These are phyloP conservation scores for Pichia sp. DNA, from an alignment of 1,139 yeast species.

Conservation along the genomic window DNA sequence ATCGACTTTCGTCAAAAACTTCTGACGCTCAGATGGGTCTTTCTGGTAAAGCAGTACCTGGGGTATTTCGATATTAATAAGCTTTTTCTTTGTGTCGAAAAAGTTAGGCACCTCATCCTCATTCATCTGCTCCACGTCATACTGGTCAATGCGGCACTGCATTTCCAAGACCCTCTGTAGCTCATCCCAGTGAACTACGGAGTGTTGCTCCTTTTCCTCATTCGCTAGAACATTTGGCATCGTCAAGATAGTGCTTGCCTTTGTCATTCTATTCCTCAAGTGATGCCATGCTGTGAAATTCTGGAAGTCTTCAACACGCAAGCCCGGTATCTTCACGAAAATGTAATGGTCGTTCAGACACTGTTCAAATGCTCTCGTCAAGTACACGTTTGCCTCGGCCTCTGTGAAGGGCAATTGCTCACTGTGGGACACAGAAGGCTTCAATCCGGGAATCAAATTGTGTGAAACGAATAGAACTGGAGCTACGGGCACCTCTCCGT, in stretches of 20 bases:
- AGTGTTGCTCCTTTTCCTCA: conserved; percentile 1
- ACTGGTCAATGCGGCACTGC: conserved; percentile 47
- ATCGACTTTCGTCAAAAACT: conserved; percentile 42
- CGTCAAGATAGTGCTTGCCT: conserved; percentile 61
- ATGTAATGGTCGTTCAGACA: conserved; percentile 72
- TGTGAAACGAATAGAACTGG: conserved; percentile 27
- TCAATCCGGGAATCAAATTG: conserved; percentile 35
- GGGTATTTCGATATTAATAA: conserved; percentile 49
- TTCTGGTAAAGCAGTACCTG: conserved; percentile 15
- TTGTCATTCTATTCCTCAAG: conserved; percentile 49
- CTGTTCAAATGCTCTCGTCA: conserved; percentile 47
- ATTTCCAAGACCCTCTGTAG: conserved; percentile 41
- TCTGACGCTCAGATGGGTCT: conserved; percentile 32
- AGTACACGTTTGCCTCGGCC: conserved; percentile 42
- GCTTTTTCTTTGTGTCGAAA: conserved; percentile 56
- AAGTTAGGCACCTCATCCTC: conserved; percentile 46
- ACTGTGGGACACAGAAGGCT: conserved; percentile 31
- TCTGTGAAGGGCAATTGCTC: conserved; percentile 34
- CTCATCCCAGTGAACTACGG: conserved; percentile 43
- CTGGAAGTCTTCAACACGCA: conserved; percentile 53
- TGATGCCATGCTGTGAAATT: conserved; percentile 47
- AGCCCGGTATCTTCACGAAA: conserved; percentile 67
- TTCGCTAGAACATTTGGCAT: conserved; percentile 44
- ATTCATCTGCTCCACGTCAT: conserved; percentile 37
- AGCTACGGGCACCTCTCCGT: conserved; percentile 6